Conservation (phyloP, 208 protist genomes). For the Entamoeba dispar region DNA sequence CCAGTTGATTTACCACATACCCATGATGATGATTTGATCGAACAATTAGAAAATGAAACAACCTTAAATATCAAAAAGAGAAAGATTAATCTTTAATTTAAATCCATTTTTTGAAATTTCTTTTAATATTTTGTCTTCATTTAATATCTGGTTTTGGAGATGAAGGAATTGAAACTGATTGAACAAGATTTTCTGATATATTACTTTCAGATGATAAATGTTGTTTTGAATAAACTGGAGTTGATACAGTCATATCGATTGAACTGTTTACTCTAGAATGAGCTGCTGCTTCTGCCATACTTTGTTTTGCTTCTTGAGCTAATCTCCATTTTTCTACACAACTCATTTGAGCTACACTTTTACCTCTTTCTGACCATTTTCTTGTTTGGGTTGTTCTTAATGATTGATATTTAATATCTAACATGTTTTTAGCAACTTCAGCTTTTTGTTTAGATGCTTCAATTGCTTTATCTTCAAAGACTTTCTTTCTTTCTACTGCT, state of each 20-base stretch:
- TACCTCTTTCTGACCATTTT: neutral
- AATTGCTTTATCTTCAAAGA: neutral
- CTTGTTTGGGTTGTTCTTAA: neutral
- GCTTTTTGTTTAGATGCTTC: neutral
- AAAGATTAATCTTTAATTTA: too few relatives aligned
- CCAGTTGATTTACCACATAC: neutral
- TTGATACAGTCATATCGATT: too few relatives aligned
- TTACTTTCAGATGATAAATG: too few relatives aligned
- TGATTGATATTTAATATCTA: neutral
- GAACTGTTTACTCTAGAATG: too few relatives aligned
- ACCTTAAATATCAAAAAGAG: neutral
- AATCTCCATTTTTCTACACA: neutral
- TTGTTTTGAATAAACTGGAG: too few relatives aligned
- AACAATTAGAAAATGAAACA: neutral
- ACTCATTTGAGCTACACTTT: neutral
- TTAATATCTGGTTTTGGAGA: too few relatives aligned
- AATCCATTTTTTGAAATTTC: too few relatives aligned
- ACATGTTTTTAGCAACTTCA: neutral
- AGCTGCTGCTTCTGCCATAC: neutral
- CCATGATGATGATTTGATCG: neutral
- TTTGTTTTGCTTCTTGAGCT: neutral
- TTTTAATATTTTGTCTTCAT: too few relatives aligned
- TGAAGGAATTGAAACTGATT: too few relatives aligned
- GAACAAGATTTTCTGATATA: too few relatives aligned
- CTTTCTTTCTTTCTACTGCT: neutral